These are phyloP conservation scores for Proteromonas lacertae DNA, from an alignment of 352 stramenopile genomes.

Conservation along the genomic window DNA sequence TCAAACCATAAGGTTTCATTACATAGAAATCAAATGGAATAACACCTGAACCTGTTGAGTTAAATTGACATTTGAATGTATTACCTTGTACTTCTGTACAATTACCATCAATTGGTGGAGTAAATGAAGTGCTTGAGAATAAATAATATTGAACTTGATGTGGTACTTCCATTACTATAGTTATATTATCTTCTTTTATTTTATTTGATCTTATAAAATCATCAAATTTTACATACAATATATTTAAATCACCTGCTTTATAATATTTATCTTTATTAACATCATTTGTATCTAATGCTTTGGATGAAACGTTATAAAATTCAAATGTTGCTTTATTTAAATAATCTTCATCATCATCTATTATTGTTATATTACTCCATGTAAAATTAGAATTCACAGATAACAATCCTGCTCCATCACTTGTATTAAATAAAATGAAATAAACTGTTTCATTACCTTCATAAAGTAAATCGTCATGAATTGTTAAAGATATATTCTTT, in stretches of 20 bases:
- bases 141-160: too few species aligned
- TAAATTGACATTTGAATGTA: too few species aligned
- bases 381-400: neutral
- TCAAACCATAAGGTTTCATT: slow-evolving; percentile 10
- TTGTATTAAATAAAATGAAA: slow-evolving; percentile 11
- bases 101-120: too few species aligned
- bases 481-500: slow-evolving; percentile 43
- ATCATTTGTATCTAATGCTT: slow-evolving; percentile 4
- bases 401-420: slow-evolving; percentile 5
- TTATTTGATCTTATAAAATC: too few species aligned
- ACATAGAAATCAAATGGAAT: slow-evolving; percentile 11
- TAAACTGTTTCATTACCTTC: slow-evolving; percentile 28
- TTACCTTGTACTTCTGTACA: too few species aligned
- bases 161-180: too few species aligned
- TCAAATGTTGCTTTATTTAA: slow-evolving; percentile 3
- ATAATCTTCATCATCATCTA: slow-evolving; percentile 15
- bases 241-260: too few species aligned
- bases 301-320: neutral
- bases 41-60: slow-evolving; percentile 6
- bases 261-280: slow-evolving; percentile 1
- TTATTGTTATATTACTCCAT: slow-evolving; percentile 16
- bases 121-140: too few species aligned
- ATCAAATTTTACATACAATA: too few species aligned
- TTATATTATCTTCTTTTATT: too few species aligned
- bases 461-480: slow-evolving; percentile 42